A percentile compares a stretch with the other conserved stretches of the same genome.
phyloP scores from a whole-genome alignment of 73 alveolate species.

The Stentor roeselii region DNA sequence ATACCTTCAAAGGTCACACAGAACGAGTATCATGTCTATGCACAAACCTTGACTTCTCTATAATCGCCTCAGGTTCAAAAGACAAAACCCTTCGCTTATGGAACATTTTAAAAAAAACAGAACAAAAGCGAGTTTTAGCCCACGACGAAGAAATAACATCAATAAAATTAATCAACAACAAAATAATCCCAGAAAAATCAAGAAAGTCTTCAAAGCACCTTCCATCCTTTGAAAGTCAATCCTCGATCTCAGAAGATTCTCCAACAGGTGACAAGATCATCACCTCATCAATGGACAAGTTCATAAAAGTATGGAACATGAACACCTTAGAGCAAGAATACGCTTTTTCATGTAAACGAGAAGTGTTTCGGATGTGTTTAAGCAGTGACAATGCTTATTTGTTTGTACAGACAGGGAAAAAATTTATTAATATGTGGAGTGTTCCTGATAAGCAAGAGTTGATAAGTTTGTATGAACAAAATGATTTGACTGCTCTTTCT shows the following conservation, averaged over 20 bases:
- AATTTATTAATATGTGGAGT: constrained; percentile 3
- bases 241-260: not conserved
- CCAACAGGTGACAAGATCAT: not conserved
- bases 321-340: not conserved
- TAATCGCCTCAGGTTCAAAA: not conserved
- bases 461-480: not conserved
- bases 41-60: not conserved
- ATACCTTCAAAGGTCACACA: not conserved
- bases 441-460: not conserved
- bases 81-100: constrained; percentile 1
- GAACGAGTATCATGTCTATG: not conserved
- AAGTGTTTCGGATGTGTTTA: not conserved
- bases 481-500: not conserved
- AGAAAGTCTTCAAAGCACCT: not conserved
- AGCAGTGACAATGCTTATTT: not conserved
- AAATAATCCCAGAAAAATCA: not conserved
- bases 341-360: not conserved
- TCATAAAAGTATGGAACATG: not conserved
- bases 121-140: not conserved
- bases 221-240: not conserved
- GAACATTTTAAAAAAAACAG: not conserved
- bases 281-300: not conserved
- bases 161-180: not conserved
- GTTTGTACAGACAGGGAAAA: not conserved
- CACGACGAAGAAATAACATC: constrained; percentile 20